A percentile compares a stretch with the other conserved stretches of the same genome.
phyloP scores from a whole-genome alignment of 257 asterid genomes.

The Rhazya stricta region DNA sequence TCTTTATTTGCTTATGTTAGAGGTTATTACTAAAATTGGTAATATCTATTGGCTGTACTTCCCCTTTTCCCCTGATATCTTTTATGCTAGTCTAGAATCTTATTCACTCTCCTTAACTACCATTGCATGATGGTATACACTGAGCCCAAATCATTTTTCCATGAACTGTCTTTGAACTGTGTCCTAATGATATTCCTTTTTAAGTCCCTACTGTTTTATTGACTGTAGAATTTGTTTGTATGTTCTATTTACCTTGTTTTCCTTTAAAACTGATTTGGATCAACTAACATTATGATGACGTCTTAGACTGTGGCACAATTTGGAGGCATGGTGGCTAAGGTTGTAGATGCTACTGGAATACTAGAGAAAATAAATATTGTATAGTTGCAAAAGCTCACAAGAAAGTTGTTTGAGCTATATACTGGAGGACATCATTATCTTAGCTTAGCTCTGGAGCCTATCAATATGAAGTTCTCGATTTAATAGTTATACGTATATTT shows the following conservation, averaged over 20 bases:
- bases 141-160: too few species aligned
- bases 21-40: neutral
- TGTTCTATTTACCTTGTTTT: neutral
- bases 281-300: neutral
- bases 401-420: too few species aligned
- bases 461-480: neutral
- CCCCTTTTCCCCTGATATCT: too few species aligned
- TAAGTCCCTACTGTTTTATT: neutral
- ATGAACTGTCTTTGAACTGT: neutral
- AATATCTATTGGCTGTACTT: neutral
- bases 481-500: neutral
- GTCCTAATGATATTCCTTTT: neutral
- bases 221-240: neutral
- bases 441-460: too few species aligned
- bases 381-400: too few species aligned
- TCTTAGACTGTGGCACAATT: too few species aligned
- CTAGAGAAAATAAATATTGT: too few species aligned
- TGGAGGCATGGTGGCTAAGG: too few species aligned
- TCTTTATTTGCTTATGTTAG: neutral
- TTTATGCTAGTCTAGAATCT: neutral
- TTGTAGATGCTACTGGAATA: too few species aligned
- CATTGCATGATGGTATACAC: too few species aligned
- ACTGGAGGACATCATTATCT: too few species aligned
- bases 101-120: neutral
- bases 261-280: neutral